Base-by-base conservation (phyloP, 441 rosid genomes). In the Lepidium campestre region DNA sequence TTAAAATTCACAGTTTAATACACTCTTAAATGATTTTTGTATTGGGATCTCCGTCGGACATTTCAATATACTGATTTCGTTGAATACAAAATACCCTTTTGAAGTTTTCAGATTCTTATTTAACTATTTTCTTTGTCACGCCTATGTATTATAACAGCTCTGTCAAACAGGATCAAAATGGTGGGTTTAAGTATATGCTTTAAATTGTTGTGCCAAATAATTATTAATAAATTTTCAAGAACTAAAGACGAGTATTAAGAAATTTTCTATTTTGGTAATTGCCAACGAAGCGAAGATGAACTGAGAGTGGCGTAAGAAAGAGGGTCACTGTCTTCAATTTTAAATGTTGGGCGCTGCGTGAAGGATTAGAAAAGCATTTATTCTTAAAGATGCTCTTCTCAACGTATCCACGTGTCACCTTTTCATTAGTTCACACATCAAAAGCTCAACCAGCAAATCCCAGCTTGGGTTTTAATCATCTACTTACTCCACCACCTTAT, bases 291-390 rank as follows among this genome's bases (percentile, higher is more conserved):
- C 78, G 34, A 31, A 67, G 68, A 54, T 15, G 47, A 58, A n/a
- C 48, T 19, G 10, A 57, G n/a, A 45, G 23, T 63, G 36, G 62
- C 68, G 72, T 57, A 36, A 52, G 50, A 59, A 55, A 50, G 40
- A 65, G 57, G 27, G 72, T 73, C 72, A 53, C 63, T 73, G 36
- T 54, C 68, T 59, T 36, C 12, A 14, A 8, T 13, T 35, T 50
- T 72, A 20, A 65, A 72, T 72, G 65, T 61, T 65, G 37, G 76
- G 55, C 76, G 76, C 71, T 64, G 76, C 76, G 71, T 72, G 76
- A 72, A 65, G 76, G 71, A 72, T 65, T 72, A 65, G 67, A 57
- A 65, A 72, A 65, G 76, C 76, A 72, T 57, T 65, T 72, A 65
- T 72, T 65, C 67, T 25, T 57, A 40, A 62, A 68, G 35, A 64